A percentile compares a stretch with the other conserved stretches of the same genome.
Evolutionary conservation across 768 basidiomycete genomes (phyloP).

Genomic region (Psilocybe tampanensis): DNA sequence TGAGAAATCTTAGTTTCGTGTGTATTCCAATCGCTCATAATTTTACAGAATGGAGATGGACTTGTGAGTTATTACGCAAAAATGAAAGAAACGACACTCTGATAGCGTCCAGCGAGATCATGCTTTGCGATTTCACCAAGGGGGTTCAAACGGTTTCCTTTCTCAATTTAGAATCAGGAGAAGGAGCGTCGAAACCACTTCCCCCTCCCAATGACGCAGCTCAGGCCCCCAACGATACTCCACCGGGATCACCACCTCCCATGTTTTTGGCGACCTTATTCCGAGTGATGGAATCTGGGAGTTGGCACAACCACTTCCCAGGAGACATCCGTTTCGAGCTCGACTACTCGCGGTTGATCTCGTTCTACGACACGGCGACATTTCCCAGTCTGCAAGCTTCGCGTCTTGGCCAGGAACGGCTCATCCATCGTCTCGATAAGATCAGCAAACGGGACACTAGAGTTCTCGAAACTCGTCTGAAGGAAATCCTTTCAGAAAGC

Average conservation of each 20-base stretch:
- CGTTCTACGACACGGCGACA: conserved; percentile 43
- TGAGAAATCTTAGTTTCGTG: conserved; percentile 14
- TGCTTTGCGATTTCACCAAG: conserved; percentile 47
- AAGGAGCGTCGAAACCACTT: background rate
- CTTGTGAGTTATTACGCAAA: conserved; percentile 35
- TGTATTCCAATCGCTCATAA: background rate
- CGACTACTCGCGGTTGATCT: conserved; percentile 42
- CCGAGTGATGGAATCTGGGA: conserved; percentile 35
- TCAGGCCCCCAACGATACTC: background rate
- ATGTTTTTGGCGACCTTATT: conserved; percentile 1
- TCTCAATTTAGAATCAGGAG: conserved; percentile 5
- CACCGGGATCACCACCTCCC: background rate
- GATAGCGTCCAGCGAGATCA: conserved; percentile 39
- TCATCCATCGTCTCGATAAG: conserved; percentile 36
- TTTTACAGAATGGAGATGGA: conserved; percentile 47
- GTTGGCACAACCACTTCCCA: conserved; percentile 44
- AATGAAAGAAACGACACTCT: background rate
- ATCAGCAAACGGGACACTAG: conserved; percentile 31
- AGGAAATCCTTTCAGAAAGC: conserved; percentile 22
- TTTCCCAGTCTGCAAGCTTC: conserved; percentile 37
- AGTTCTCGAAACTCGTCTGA: conserved; percentile 26
- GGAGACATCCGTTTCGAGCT: conserved; percentile 45
- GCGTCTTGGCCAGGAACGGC: conserved; percentile 32
- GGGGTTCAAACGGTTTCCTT: conserved; percentile 44
- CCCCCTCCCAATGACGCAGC: background rate